A percentile compares a stretch with the other conserved stretches of the same genome.
Conservation (phyloP, 768 basidiomycete species). For the Boletus pseudo-olivaceus region DNA sequence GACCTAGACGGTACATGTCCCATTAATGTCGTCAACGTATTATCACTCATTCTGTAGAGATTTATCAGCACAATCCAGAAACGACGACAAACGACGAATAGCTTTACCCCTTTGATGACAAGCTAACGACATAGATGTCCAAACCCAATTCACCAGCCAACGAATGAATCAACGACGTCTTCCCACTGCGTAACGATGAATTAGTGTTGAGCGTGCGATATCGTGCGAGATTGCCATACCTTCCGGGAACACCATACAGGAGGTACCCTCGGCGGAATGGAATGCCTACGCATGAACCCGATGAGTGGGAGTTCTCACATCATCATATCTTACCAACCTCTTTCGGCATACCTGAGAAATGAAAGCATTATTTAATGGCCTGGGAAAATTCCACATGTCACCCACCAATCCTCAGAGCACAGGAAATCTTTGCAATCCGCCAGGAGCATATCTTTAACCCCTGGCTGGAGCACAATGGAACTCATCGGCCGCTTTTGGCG, state of each 20-base stretch:
- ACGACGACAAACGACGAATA: slow-evolving; percentile 9
- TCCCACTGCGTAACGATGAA: slow-evolving; percentile 50
- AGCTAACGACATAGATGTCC: slow-evolving; percentile 87
- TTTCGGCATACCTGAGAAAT: slow-evolving; percentile 75
- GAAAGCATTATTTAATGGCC: slow-evolving; percentile 15
- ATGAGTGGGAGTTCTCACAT: slow-evolving; percentile 20
- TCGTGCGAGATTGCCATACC: slow-evolving; percentile 38
- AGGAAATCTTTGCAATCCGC: slow-evolving; percentile 85
- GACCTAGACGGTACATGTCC: slow-evolving; percentile 82
- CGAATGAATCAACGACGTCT: slow-evolving; percentile 84
- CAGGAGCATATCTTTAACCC: slow-evolving; percentile 87
- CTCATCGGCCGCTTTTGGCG: slow-evolving; percentile 88
- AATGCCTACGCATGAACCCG: slow-evolving; percentile 52
- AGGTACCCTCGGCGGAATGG: slow-evolving; percentile 86
- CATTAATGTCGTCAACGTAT: slow-evolving; percentile 83
- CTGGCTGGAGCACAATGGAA: slow-evolving; percentile 87
- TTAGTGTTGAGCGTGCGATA: slow-evolving; percentile 11
- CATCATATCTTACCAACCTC: slow-evolving; percentile 51
- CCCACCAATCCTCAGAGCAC: slow-evolving; percentile 80
- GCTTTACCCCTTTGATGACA: slow-evolving; percentile 80
- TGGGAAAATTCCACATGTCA: slow-evolving; percentile 22
- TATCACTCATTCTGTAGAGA: slow-evolving; percentile 77
- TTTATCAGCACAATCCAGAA: slow-evolving; percentile 6
- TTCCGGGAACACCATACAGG: slow-evolving; percentile 82
- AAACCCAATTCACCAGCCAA: slow-evolving; percentile 80